Evolutionary conservation across 148 eudicot genomes (phyloP).

Genomic region (Gaultheria prostrata): DNA sequence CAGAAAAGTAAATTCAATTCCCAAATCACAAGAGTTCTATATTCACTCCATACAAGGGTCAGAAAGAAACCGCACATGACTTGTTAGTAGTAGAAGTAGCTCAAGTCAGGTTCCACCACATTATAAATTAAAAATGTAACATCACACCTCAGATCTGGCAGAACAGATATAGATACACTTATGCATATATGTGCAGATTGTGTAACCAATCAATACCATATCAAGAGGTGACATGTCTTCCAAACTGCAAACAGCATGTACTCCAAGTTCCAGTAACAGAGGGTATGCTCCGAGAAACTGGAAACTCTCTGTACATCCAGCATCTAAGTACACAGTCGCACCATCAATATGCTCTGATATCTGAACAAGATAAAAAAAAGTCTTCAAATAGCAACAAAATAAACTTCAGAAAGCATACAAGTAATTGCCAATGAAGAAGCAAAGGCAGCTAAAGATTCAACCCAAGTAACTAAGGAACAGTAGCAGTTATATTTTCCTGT

Average conservation of each 20-base stretch:
- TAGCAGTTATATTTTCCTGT: background rate
- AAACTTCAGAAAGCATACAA: background rate
- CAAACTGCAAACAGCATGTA: conserved; percentile 78
- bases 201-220: conserved; percentile 38
- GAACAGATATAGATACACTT: background rate
- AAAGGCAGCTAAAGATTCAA: background rate
- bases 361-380: conserved; percentile 32
- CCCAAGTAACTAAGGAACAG: background rate
- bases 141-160: background rate
- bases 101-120: background rate
- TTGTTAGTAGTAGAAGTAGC: background rate
- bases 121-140: background rate
- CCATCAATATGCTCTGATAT: conserved; percentile 67
- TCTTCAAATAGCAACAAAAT: background rate
- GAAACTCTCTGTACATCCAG: conserved; percentile 93
- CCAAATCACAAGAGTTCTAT: background rate
- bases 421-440: background rate
- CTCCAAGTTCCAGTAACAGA: conserved; percentile 78
- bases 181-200: background rate
- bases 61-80: background rate
- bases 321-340: conserved; percentile 79
- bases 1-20: background rate
- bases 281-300: conserved; percentile 80
- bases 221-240: conserved; percentile 83
- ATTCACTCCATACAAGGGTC: background rate